Evolutionary conservation across 2,329 filamentous ascomycete genomes (phyloP), one percentile per base, ranked within the genome.

Genomic region (Remersonia thermophila): DNA sequence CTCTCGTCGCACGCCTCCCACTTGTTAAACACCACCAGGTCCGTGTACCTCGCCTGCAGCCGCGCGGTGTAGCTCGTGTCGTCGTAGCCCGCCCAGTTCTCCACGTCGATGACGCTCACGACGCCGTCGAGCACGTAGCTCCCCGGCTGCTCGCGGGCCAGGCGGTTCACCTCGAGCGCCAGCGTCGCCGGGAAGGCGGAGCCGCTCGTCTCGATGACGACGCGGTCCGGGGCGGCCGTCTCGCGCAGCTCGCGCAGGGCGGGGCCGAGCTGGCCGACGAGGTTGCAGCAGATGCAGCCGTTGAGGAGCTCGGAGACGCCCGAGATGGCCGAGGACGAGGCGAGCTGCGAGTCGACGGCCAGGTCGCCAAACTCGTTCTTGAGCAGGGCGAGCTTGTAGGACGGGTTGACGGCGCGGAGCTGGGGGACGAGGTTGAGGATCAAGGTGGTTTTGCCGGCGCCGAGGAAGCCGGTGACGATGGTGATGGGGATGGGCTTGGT

Each of bases 291-390:
- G 60, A 98, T 96, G 63, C 91, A 96, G 47, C 89, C 91, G 57
- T 94, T 93, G 36, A 98, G 78, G 1, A 98, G 71, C 60, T 98
- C 91, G 50, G 83, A 82, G 4, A 94, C 87, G 37, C 86, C 89
- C 1, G 84, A 80, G 48, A 98, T 86, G 44, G 87, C 78, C 33
- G 75, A 75, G 11, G 81, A 81, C 0, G 81, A 70, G 12, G 91
- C 89, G 20, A 98, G 79, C 57, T 94, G 83, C 1, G 83, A 91
- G 66, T 98, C 91, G 55, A 98, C 71, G 26, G 86, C 87, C 29
- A 98, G 63, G 57, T 96, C 87, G 54, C 91, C 91, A 58, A 95
- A 96, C 63, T 98, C 91, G 61, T 98, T 98, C 59, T 98, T 98
- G 37, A 98, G 73, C 12, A 98, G 77, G 2, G 89, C 91, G 46